These are phyloP conservation scores for Quercus phellos DNA, from an alignment of 331 rosid species.

Conservation along the genomic window DNA sequence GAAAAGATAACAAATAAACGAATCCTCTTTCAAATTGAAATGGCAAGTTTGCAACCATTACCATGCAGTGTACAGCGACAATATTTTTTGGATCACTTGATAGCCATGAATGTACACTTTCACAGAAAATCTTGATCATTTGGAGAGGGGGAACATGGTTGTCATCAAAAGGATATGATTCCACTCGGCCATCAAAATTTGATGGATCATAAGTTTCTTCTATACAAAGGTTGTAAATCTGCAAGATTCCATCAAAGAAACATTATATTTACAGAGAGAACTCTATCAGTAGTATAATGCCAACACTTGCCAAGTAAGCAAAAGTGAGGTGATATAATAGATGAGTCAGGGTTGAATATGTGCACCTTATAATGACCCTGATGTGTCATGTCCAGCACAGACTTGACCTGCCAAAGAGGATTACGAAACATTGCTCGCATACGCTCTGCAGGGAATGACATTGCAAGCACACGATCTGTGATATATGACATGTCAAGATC, in stretches of 20 bases:
- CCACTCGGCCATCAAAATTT: slow-evolving; percentile 80
- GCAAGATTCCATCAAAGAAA: slow-evolving; percentile 24
- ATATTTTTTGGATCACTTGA: slow-evolving; percentile 59
- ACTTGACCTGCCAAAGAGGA: slow-evolving; percentile 98
- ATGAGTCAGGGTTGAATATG: slow-evolving; percentile 15
- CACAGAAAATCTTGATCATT: slow-evolving; percentile 72
- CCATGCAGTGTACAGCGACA: slow-evolving; percentile 94
- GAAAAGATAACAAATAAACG: neutral
- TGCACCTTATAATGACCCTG: slow-evolving; percentile 71
- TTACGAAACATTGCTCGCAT: slow-evolving; percentile 91
- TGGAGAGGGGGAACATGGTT: slow-evolving; percentile 83
- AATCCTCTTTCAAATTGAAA: neutral
- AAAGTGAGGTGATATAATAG: neutral
- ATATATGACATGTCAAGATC: slow-evolving; percentile 98
- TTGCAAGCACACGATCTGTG: slow-evolving; percentile 72
- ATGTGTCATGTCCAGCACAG: slow-evolving; percentile 87
- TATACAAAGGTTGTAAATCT: slow-evolving; percentile 90
- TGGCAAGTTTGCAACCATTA: slow-evolving; percentile 25
- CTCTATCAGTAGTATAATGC: neutral
- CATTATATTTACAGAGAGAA: slow-evolving; percentile 5
- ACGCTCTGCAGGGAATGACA: slow-evolving; percentile 91
- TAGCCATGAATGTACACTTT: slow-evolving; percentile 74
- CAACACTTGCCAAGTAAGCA: neutral
- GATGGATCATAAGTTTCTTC: slow-evolving; percentile 80
- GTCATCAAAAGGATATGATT: slow-evolving; percentile 79